Conservation (phyloP, 257 asterid genomes). For the Capsicum baccatum region DNA sequence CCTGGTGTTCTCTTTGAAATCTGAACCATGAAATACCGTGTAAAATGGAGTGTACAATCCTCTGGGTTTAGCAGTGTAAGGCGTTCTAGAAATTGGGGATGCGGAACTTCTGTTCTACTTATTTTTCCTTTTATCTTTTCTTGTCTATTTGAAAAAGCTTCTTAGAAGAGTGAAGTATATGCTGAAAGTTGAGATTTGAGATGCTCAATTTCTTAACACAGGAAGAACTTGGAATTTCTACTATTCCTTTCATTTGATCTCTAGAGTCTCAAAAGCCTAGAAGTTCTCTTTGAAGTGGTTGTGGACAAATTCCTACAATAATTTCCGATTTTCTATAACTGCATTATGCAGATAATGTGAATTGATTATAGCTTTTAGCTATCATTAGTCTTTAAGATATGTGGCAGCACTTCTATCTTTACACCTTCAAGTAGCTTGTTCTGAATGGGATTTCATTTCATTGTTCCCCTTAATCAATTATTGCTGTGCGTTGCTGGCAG, state of each 20-base stretch:
- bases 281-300: conserved; percentile 5
- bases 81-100: background rate
- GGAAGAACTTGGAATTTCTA: conserved; percentile 4
- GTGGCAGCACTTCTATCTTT: background rate
- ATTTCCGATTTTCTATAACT: background rate
- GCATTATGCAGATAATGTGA: background rate
- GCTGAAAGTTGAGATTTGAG: background rate
- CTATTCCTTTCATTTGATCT: background rate
- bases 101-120: background rate
- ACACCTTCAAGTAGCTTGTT: conserved; percentile 2
- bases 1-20: background rate
- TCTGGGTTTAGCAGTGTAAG: conserved; percentile 9
- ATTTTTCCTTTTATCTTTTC: background rate
- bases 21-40: conserved; percentile 15
- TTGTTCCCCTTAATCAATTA: background rate
- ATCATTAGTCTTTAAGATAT: background rate
- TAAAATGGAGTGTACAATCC: conserved; percentile 13
- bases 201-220: background rate
- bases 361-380: background rate
- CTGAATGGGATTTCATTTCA: conserved; percentile 6
- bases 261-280: background rate
- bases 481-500: conserved; percentile 47
- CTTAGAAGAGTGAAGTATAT: conserved; percentile 7
- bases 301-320: background rate
- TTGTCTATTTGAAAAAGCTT: background rate